These are phyloP conservation scores for Glutinoglossum americanum DNA, from an alignment of 495 filamentous ascomycete species.

Conservation along the genomic window DNA sequence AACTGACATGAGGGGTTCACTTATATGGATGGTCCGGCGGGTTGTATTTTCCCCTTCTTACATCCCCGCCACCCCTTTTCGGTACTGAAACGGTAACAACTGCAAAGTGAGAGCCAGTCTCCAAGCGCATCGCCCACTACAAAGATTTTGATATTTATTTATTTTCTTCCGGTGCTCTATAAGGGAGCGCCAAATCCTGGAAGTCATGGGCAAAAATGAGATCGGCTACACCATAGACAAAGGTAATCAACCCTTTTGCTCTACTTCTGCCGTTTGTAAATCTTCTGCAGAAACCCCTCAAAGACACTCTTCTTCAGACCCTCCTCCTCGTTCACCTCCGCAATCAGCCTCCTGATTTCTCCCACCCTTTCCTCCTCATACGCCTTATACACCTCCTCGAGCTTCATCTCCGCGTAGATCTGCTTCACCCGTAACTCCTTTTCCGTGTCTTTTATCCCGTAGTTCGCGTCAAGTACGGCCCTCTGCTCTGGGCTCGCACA, in stretches of 20 bases:
- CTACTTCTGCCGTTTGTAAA: slow-evolving; percentile 51
- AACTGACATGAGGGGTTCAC: too few relatives aligned
- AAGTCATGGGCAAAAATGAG: too few relatives aligned
- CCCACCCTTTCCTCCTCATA: slow-evolving; percentile 73
- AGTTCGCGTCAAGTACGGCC: slow-evolving; percentile 58
- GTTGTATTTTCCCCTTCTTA: too few relatives aligned
- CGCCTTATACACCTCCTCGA: slow-evolving; percentile 60
- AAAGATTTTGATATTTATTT: too few relatives aligned
- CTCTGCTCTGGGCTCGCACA: slow-evolving; percentile 63
- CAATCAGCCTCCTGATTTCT: slow-evolving; percentile 54
- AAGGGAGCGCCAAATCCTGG: too few relatives aligned
- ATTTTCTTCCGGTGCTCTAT: too few relatives aligned
- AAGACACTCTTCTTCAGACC: slow-evolving; percentile 82
- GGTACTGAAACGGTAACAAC: too few relatives aligned
- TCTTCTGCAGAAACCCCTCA: slow-evolving; percentile 78
- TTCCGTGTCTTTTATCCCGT: slow-evolving; percentile 66
- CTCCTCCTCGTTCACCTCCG: slow-evolving; percentile 54
- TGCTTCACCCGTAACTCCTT: slow-evolving; percentile 72
- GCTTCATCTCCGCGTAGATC: slow-evolving; percentile 60
- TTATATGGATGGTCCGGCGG: too few relatives aligned
- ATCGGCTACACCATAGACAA: not conserved
- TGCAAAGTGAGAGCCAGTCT: too few relatives aligned
- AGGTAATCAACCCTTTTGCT: not conserved
- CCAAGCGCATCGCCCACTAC: too few relatives aligned
- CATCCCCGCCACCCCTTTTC: too few relatives aligned